Evolutionary conservation across 306 rosid species (phyloP).

Genomic region (Medicago lupulina): DNA sequence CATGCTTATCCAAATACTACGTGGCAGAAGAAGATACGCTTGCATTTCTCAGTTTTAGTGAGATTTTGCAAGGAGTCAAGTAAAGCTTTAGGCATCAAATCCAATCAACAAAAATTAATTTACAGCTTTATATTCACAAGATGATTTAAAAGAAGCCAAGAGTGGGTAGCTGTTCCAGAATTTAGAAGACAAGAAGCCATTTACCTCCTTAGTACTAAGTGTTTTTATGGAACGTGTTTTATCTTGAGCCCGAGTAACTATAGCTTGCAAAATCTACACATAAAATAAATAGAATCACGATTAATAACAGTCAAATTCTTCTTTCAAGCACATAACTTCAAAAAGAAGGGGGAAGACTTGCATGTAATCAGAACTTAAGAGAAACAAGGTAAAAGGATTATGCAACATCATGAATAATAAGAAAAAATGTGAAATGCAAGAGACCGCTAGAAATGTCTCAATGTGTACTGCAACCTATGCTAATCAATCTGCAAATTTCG

Average conservation of each 20-base stretch:
- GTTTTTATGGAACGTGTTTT: slow-evolving; percentile 67
- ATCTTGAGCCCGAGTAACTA: slow-evolving; percentile 89
- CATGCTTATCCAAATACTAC: slow-evolving; percentile 6
- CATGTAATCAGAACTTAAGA: neutral
- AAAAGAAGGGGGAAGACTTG: neutral
- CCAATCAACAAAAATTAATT: neutral
- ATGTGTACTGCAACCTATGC: neutral
- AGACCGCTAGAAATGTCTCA: neutral
- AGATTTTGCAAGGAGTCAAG: slow-evolving; percentile 9
- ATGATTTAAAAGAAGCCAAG: slow-evolving; percentile 5
- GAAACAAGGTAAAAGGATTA: neutral
- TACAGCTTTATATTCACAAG: slow-evolving; percentile 9
- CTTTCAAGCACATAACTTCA: slow-evolving; percentile 15
- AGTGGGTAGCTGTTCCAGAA: slow-evolving; percentile 15
- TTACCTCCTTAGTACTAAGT: slow-evolving; percentile 96
- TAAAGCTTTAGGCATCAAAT: slow-evolving; percentile 1
- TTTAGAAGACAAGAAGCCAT: slow-evolving; percentile 22
- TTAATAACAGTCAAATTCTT: slow-evolving; percentile 19
- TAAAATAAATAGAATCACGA: slow-evolving; percentile 35
- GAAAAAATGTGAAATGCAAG: slow-evolving; percentile 14
- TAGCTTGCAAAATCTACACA: slow-evolving; percentile 84
- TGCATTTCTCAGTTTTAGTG: neutral
- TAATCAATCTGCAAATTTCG: slow-evolving; percentile 8
- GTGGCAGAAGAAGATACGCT: slow-evolving; percentile 1
- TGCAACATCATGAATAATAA: slow-evolving; percentile 22